Evolutionary conservation across 495 filamentous ascomycete species (phyloP), one percentile per base, ranked within the genome.

Genomic region (Xylaria intraflava): DNA sequence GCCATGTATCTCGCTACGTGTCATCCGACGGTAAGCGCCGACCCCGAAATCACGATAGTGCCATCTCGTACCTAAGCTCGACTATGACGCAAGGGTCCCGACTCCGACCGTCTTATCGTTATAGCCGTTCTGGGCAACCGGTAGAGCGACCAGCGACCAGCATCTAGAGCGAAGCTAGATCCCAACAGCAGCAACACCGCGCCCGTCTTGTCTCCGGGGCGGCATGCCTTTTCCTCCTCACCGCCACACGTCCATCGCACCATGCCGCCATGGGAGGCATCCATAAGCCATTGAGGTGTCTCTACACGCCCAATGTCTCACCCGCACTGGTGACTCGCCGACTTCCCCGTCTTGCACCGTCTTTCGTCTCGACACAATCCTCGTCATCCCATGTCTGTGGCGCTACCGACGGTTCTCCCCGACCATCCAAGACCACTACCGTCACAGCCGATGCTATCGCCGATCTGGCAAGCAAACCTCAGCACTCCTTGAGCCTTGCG

Each of bases 401-500:
- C 31, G 5, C 23, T 22, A 55, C 63, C 26, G 55, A 66, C 29
- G 63, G 62, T 56, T 69, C 70, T 62, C 64, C 67, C 19, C 66
- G 70, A 51, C 69, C 70, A 1, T 67, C 69, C 16, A 65, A 64
- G 57, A 66, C 68, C 14, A 63, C 61, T 23, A 69, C 49, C 3
- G 68, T 73, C 16, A 68, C 69, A 2, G 70, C 87, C 62, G 83
- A 89, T 58, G 84, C 90, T 61, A 85, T 96, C 52, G 78, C 86
- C 29, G 77, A 76, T 39, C 80, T 96, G 33, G 89, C 91, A 36
- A 82, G 83, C 31, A 84, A 85, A 65, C 85, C 86, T 26, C 76
- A 94, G 36, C 88, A 92, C 57, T 80, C 83, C 9, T 75, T 98
- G 65, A 92, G 87, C 19, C 77, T 98, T 16, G 84, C 87, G 41